Evolutionary conservation across 2,329 filamentous ascomycete species (phyloP).

Genomic region (Phialophora tarda): DNA sequence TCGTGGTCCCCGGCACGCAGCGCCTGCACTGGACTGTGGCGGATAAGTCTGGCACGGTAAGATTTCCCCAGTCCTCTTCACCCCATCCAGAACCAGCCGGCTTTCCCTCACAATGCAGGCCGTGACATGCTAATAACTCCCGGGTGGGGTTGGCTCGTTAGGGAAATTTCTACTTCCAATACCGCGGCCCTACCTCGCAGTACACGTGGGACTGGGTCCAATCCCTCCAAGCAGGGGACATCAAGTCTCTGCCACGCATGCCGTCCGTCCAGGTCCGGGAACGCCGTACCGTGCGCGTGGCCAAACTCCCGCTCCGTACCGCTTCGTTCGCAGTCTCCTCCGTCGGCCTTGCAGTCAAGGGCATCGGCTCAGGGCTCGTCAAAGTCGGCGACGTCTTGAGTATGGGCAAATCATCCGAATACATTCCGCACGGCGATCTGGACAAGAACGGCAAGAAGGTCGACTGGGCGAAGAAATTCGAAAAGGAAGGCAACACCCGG

Average conservation of each 20-base stretch:
- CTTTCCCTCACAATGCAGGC: background rate
- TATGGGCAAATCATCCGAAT: slow-evolving; percentile 34
- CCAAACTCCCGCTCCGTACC: slow-evolving; percentile 36
- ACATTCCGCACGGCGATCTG: slow-evolving; percentile 33
- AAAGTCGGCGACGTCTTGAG: slow-evolving; percentile 31
- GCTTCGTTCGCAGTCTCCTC: slow-evolving; percentile 26
- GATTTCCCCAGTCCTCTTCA: background rate
- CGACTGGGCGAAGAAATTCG: slow-evolving; percentile 26
- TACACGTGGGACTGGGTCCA: slow-evolving; percentile 40
- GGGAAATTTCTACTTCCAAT: slow-evolving; percentile 40
- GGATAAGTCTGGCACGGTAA: slow-evolving; percentile 36
- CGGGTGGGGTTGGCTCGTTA: background rate
- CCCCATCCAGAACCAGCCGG: background rate
- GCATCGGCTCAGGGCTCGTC: slow-evolving; percentile 30
- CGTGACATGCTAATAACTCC: background rate
- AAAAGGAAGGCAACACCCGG: slow-evolving; percentile 24
- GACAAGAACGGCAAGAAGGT: slow-evolving; percentile 34
- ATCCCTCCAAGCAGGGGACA: slow-evolving; percentile 35
- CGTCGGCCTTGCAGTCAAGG: slow-evolving; percentile 27
- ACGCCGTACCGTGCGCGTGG: slow-evolving; percentile 24
- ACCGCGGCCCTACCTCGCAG: slow-evolving; percentile 32
- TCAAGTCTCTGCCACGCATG: slow-evolving; percentile 36
- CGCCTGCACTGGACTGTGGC: slow-evolving; percentile 35
- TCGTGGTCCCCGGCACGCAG: slow-evolving; percentile 29
- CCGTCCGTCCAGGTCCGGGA: slow-evolving; percentile 36